Conservation (phyloP, 2,329 filamentous ascomycete genomes). For the Phoma sp. region DNA sequence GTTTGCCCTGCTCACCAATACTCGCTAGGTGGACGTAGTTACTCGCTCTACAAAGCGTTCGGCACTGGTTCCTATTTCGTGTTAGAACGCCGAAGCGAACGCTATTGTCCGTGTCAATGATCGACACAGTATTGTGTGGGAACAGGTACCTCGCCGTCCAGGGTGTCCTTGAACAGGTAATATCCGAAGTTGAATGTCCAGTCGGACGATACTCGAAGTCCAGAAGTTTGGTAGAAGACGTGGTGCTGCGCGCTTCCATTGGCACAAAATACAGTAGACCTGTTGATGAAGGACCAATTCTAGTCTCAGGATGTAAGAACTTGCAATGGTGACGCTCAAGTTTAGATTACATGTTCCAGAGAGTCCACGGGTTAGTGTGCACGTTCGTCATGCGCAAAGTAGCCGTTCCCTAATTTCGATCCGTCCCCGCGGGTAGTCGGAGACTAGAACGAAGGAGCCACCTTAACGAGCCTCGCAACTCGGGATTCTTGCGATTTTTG, state of each 20-base stretch:
- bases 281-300: constrained; percentile 9
- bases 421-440: constrained; percentile 16
- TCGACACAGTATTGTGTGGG: constrained; percentile 6
- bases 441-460: background rate
- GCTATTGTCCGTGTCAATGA: constrained; percentile 15
- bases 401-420: constrained; percentile 21
- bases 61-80: constrained; percentile 13
- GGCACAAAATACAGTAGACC: background rate
- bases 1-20: constrained; percentile 5
- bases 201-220: background rate
- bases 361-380: constrained; percentile 10
- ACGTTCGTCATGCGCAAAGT: constrained; percentile 18
- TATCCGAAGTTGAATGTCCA: constrained; percentile 11
- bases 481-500: constrained; percentile 7
- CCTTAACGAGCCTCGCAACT: constrained; percentile 8
- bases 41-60: constrained; percentile 11
- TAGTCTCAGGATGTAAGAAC: constrained; percentile 3
- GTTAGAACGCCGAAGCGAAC: constrained; percentile 9
- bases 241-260: background rate
- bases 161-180: constrained; percentile 14
- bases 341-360: constrained; percentile 12
- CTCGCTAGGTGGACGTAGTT: constrained; percentile 7
- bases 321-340: constrained; percentile 1
- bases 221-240: background rate
- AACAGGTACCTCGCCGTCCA: background rate